phyloP scores from a whole-genome alignment of 345 rosid species.

The Dipteronia dyeriana region DNA sequence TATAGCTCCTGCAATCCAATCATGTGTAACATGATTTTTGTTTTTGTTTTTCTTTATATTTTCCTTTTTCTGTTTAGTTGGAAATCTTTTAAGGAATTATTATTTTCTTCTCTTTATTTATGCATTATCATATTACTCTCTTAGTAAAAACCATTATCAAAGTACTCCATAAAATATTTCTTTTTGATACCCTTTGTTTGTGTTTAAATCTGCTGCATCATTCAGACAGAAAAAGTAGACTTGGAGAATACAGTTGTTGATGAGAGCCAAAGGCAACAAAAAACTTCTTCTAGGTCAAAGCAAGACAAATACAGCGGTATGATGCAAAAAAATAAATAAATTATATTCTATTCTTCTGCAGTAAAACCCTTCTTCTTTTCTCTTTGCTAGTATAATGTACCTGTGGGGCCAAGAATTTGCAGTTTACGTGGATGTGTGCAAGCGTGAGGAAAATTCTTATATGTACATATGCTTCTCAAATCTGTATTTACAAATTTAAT shows the following conservation, averaged over 20 bases:
- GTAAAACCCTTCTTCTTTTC: neutral
- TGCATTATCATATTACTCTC: neutral
- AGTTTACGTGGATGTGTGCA: neutral
- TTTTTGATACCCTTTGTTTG: neutral
- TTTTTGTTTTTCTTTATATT: too few relatives aligned
- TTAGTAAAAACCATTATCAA: neutral
- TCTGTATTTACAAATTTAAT: neutral
- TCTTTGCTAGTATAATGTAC: neutral
- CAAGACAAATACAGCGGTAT: constrained; percentile 25
- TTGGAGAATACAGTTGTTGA: constrained; percentile 34
- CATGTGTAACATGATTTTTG: neutral
- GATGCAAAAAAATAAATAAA: neutral
- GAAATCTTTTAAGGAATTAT: neutral
- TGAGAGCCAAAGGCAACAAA: constrained; percentile 33
- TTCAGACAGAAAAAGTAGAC: constrained; percentile 37
- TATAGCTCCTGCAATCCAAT: neutral
- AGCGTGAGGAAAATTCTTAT: neutral
- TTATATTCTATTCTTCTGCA: neutral
- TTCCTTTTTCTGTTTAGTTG: neutral
- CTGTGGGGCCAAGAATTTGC: neutral
- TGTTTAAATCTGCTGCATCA: constrained; percentile 3
- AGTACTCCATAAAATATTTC: neutral
- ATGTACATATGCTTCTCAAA: neutral
- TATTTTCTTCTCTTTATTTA: neutral
- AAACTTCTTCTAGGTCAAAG: neutral